Base-by-base conservation (phyloP, 208 protist genomes). In the Naegleria lovaniensis region DNA sequence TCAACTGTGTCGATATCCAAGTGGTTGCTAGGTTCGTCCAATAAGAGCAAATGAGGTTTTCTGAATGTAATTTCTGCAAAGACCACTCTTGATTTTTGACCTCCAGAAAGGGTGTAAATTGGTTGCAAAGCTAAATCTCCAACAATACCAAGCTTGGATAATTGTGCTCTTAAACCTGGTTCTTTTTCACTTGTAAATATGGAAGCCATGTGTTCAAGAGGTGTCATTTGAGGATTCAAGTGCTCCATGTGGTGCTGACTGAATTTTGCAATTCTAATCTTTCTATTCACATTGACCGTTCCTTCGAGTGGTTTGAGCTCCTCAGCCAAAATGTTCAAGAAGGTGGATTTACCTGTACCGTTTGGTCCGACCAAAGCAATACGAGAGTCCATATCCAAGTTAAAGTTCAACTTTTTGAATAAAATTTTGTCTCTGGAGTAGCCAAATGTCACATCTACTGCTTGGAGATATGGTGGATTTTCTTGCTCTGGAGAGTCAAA, bases 1-100 rank as follows among this genome's bases (percentile, higher is more conserved):
- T 98, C 96, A 40, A 98, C 96, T 29, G 97, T 97, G 92, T 98
- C 97, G 92, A 98, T 97, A 90, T 98, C 97, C 36, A 99, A 91
- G 92, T 99, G 97, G 93, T 98, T 99, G 0, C 97, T 98, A 36
- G 97, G 97, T 95, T 99, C 98, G 95, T 99, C 98, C 40, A 99
- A 94, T 38, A 99, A 86, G 55, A 99, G 94, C 76, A 99, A 91
- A 92, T 99, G 96, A 29, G 98, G 98, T 39, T 95, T 95, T 40
- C 93, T 94, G 85, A 97, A 98, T 1, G 97, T 98, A 83, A 99
- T 97, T 92, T 94, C 95, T 9, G 95, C 93, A n/a, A 96, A 92
- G 0, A 52, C 51, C 5, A 96, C 79, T 11, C 95, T 90, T 11
- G 90, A 86, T 52, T 94, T 93, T 91, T 96, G 94, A n/a, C 95